Base-by-base conservation (phyloP, 257 asterid species). In the Solanum clarkiae region DNA sequence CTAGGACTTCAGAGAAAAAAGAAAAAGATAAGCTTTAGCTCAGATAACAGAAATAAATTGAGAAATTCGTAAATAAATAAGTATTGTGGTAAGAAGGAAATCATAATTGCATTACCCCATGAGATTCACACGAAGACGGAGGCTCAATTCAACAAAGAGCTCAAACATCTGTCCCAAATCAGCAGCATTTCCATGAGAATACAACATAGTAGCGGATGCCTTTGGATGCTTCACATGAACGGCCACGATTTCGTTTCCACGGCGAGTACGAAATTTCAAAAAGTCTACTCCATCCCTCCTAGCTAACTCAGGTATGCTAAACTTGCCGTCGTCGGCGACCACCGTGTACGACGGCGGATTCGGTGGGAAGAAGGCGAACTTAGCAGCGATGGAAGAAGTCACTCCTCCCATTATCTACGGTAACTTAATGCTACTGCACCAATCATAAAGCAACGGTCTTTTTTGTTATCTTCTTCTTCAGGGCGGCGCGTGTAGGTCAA, bases 131-230 rank as follows among this genome's bases (percentile, higher is more conserved):
- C 99, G 97, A 54, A 97, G 95, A 20, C 98, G 96, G 86, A 93
- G 94, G 88, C 98, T 97, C 84, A 95, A 91, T 91, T 97, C 99
- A 32, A 95, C 97, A 88, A 95, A 94, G 75, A 97, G 98, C 92
- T 97, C 99, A 88, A 90, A 97, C 99, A 97, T 97, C 98, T 97
- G 99, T 6, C 99, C 98, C 90, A 97, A 92, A 90, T 97, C 99
- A 66, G 99, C 99, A 84, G 99, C 99, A 92, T 97, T 97, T 11
- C 99, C 98, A 85, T 97, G 99, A 60, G 99, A 97, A 84, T 97
- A 97, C 11, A 97, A 96, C 90, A 97, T 85, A 2, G 99, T 97
- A 16, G 97, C 93, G 15, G 92, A 90, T 49, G 99, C 97, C 90
- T 94, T 95, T 3, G 97, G 96, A 87, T 95, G 98, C 82, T 88